Base-by-base conservation (phyloP, 176 grass and related monocot genomes). In the Zoysia pacifica region DNA sequence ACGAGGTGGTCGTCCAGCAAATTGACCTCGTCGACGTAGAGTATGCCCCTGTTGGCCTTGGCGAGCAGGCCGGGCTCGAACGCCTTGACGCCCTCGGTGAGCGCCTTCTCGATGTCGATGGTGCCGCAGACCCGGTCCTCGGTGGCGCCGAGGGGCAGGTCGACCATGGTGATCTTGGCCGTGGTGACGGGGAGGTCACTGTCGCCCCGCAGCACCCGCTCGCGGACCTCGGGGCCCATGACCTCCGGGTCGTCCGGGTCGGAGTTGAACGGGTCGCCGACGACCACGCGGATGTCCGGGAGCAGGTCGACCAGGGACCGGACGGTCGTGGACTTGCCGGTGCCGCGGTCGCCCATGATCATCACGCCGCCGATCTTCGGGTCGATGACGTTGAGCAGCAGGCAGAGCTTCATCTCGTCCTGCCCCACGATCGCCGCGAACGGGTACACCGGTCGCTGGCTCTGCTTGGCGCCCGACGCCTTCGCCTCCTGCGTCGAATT, bases 331-430 rank as follows among this genome's bases (percentile, higher is more conserved):
- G 96, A 99, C 84, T 99, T 99, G 16, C 96, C 96, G 4, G 96
- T 99, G 67, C 96, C 96, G 1, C 96, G 75, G 86, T 99, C 96
- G 48, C 96, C 96, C 96, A 99, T 99, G 76, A 99, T 99, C 96
- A 99, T 99, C 64, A 99, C 96, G 40, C 96, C 96, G 73, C 96
- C 96, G 59, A 99, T 93, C 83, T 99, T 99, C 64, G 96, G 96
- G 79, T 99, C 96, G 76, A 99, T 99, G 48, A 99, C 96, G 78
- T 99, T 99, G 38, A 99, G 92, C 62, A 99, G 84, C 11, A 99
- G 86, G 83, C 92, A 99, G 36, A 99, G 79, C 83, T 99, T 99
- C 96, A 99, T 99, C 96, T 99, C 96, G 65, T 99, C 96, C 86
- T 99, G 96, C 40, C 96, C 96, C 15, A 99, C 96, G 48, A 99